A percentile compares a stretch with the other conserved stretches of the same genome.
Conservation (phyloP, 2,329 filamentous ascomycete genomes). For the Fusarium musae region DNA sequence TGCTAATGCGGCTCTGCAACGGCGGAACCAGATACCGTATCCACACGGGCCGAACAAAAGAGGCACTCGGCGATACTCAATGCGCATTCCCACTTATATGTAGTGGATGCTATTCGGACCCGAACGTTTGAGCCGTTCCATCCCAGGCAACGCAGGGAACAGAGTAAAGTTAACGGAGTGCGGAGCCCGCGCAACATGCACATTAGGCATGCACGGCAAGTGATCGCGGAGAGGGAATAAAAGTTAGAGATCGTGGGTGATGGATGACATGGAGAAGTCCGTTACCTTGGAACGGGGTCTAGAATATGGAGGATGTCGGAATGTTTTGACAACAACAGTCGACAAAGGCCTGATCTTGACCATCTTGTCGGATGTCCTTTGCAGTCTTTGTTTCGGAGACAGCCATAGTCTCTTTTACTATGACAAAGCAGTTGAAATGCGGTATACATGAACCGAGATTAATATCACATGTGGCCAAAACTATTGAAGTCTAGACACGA, state of each 20-base stretch:
- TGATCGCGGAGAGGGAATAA: slow-evolving; percentile 15
- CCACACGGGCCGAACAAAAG: slow-evolving; percentile 30
- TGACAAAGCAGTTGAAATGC: slow-evolving; percentile 1
- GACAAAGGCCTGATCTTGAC: slow-evolving; percentile 19
- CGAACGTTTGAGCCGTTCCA: slow-evolving; percentile 19
- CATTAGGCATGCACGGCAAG: slow-evolving; percentile 1
- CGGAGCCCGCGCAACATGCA: neutral
- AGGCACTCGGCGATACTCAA: slow-evolving; percentile 30
- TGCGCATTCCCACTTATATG: slow-evolving; percentile 5
- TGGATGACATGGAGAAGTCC: slow-evolving; percentile 12
- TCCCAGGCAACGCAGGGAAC: neutral
- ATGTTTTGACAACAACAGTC: slow-evolving; percentile 3
- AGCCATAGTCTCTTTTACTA: neutral
- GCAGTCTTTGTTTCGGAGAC: neutral
- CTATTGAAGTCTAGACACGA: neutral
- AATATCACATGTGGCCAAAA: neutral
- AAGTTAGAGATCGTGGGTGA: slow-evolving; percentile 21
- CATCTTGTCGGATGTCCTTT: slow-evolving; percentile 10
- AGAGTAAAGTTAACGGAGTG: slow-evolving; percentile 12
- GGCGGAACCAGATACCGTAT: slow-evolving; percentile 15
- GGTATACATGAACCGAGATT: slow-evolving; percentile 20
- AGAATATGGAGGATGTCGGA: slow-evolving; percentile 17
- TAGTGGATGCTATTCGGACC: slow-evolving; percentile 24
- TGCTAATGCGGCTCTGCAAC: slow-evolving; percentile 34
- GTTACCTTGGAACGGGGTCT: slow-evolving; percentile 13